Evolutionary conservation across 306 rosid genomes (phyloP).

Genomic region (Casuarina equisetifolia): DNA sequence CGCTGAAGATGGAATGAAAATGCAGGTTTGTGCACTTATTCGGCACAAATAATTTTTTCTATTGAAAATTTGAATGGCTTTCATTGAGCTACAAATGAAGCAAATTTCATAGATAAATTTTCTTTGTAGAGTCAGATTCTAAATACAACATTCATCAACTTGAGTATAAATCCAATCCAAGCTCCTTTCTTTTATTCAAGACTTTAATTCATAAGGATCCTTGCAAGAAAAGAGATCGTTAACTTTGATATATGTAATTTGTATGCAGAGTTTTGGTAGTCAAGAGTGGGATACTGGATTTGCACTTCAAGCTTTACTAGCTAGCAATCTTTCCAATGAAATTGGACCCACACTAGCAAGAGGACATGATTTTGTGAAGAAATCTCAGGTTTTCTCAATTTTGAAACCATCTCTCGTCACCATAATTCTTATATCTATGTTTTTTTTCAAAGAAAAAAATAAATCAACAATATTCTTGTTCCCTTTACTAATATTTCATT

Average conservation of each 20-base stretch:
- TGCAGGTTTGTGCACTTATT: constrained; percentile 23
- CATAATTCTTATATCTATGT: neutral
- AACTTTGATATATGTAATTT: neutral
- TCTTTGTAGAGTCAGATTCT: neutral
- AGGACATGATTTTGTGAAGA: constrained; percentile 31
- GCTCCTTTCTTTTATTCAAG: neutral
- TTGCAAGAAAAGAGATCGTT: neutral
- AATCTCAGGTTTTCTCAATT: constrained; percentile 32
- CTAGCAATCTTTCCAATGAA: constrained; percentile 26
- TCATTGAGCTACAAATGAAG: too few species aligned
- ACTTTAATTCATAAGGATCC: neutral
- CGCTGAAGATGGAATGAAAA: constrained; percentile 45
- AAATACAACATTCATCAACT: neutral
- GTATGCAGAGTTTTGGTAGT: constrained; percentile 57
- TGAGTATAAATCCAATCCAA: neutral
- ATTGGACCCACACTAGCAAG: constrained; percentile 18
- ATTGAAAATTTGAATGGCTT: neutral
- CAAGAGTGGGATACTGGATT: constrained; percentile 37
- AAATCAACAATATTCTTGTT: neutral
- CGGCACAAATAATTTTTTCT: neutral
- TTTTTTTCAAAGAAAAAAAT: neutral
- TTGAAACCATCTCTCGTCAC: neutral
- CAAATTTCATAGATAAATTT: neutral
- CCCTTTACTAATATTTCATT: neutral
- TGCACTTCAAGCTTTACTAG: constrained; percentile 33